Evolutionary conservation across 768 basidiomycete species (phyloP).

Genomic region (Hortiboletus campestris): DNA sequence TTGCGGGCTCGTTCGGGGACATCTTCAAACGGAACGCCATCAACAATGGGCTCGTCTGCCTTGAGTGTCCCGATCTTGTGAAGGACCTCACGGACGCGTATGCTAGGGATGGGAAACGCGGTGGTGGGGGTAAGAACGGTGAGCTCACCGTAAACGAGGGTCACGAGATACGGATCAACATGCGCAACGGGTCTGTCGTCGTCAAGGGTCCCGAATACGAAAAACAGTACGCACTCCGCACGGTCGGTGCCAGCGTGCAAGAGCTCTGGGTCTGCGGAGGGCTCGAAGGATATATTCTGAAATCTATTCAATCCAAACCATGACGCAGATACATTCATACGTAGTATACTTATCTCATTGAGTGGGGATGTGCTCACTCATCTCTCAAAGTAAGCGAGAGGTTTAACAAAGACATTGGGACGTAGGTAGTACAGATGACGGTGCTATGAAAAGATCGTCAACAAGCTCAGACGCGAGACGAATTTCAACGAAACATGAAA

Average conservation of each 20-base stretch:
- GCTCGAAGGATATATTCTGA: constrained; percentile 87
- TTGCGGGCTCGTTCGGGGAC: constrained; percentile 98
- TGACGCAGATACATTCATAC: constrained; percentile 1
- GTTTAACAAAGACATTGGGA: too few species aligned
- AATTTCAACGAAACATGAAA: too few species aligned
- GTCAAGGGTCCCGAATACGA: constrained; percentile 45
- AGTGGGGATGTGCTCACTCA: too few species aligned
- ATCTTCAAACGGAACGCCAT: constrained; percentile 99
- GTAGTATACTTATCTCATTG: too few species aligned
- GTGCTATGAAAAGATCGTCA: too few species aligned
- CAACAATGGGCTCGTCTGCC: constrained; percentile 95
- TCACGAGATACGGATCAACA: constrained; percentile 61
- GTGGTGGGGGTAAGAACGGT: constrained; percentile 75
- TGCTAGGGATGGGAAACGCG: constrained; percentile 71
- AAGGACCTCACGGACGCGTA: constrained; percentile 74
- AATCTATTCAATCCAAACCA: constrained; percentile 49
- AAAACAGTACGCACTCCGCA: constrained; percentile 63
- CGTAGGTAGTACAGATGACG: too few species aligned
- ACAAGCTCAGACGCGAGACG: too few species aligned
- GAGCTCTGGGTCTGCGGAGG: constrained; percentile 97
- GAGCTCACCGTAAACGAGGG: constrained; percentile 82
- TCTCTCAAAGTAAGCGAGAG: too few species aligned
- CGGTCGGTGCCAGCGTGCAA: constrained; percentile 92
- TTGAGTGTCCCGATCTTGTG: constrained; percentile 90
- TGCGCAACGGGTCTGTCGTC: constrained; percentile 66